Base-by-base conservation (phyloP, 441 rosid genomes). In the Croton setiger region DNA sequence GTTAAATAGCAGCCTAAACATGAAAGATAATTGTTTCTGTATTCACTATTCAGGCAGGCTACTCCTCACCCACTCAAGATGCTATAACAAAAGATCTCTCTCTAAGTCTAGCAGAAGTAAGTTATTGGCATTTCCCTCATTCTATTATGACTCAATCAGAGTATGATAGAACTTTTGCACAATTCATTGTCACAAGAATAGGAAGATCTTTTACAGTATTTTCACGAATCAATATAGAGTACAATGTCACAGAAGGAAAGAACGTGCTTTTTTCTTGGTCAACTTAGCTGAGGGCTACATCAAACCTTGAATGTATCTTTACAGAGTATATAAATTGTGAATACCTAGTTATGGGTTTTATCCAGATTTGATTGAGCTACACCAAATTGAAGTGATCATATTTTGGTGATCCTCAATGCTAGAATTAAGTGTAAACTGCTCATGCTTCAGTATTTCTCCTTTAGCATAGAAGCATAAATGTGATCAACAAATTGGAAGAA, bases 41-140 rank as follows among this genome's bases (percentile, higher is more conserved):
- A 71, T 58, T 73, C 31, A 27, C 31, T 27, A 27, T 83, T 73
- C 94, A 95, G 99, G 97, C 82, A 14, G 99, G 99, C 36, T 95
- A 85, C 66, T 92, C 98, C 36, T 92, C 98, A 20, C 96, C 98
- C 43, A 85, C 94, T 59, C 91, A 92, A 80, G 67, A 84, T 71
- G 96, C 91, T 45, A 88, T 92, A 59, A 84, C 80, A 71, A 76
- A 79, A 75, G 98, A 89, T 72, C 77, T 92, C 60, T 76, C 86
- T 67, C 80, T 88, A n/a, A 76, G 86, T 69, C 76, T 90, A 31
- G 84, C 89, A 61, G 92, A 94, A 90, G 97, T 88, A 77, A 54
- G 48, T 58, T 0, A 23, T 21, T 48, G 17, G 18, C 51, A 5
- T 52, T 39, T 52, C 37, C 33, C 33, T 58, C 31, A 21, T 11